These are phyloP conservation scores for Pseudozyma thailandica DNA, from an alignment of 1,284 basidiomycete genomes.

Conservation along the genomic window DNA sequence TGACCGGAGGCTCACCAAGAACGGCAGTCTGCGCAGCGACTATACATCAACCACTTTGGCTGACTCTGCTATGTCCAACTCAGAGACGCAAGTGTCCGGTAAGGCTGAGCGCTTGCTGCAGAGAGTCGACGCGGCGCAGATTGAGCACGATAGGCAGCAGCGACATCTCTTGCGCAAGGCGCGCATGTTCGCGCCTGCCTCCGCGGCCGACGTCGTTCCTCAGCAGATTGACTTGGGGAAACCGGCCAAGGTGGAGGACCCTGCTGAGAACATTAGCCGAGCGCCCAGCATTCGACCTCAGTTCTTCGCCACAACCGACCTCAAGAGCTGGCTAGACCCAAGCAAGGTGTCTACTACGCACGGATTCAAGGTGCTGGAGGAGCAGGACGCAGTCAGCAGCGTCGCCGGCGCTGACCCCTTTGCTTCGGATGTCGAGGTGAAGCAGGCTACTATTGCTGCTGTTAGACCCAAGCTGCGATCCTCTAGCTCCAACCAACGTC, in stretches of 20 bases:
- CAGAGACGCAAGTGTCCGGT: slow-evolving; percentile 21
- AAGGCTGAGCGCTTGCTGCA: slow-evolving; percentile 22
- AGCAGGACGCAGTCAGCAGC: slow-evolving; percentile 19
- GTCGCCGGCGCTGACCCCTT: slow-evolving; percentile 28
- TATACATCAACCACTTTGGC: slow-evolving; percentile 38
- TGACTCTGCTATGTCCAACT: slow-evolving; percentile 18
- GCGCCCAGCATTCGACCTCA: slow-evolving; percentile 59
- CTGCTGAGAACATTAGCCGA: slow-evolving; percentile 29
- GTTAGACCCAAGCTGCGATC: slow-evolving; percentile 23
- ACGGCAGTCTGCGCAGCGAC: slow-evolving; percentile 37
- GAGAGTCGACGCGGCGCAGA: slow-evolving; percentile 24
- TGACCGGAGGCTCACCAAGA: slow-evolving; percentile 35
- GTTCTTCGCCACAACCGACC: slow-evolving; percentile 56
- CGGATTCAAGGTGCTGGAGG: slow-evolving; percentile 33
- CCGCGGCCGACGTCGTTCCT: not conserved
- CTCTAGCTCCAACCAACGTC: slow-evolving; percentile 23
- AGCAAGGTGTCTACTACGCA: slow-evolving; percentile 32
- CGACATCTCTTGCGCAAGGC: slow-evolving; percentile 31
- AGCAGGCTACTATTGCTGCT: not conserved
- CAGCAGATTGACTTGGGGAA: not conserved
- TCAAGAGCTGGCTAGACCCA: slow-evolving; percentile 58
- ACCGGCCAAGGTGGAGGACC: not conserved
- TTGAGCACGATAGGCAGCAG: slow-evolving; percentile 35
- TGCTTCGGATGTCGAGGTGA: slow-evolving; percentile 24
- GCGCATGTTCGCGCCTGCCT: slow-evolving; percentile 10